Evolutionary conservation across 2,329 filamentous ascomycete species (phyloP).

Genomic region (Gnomoniopsis sp.): DNA sequence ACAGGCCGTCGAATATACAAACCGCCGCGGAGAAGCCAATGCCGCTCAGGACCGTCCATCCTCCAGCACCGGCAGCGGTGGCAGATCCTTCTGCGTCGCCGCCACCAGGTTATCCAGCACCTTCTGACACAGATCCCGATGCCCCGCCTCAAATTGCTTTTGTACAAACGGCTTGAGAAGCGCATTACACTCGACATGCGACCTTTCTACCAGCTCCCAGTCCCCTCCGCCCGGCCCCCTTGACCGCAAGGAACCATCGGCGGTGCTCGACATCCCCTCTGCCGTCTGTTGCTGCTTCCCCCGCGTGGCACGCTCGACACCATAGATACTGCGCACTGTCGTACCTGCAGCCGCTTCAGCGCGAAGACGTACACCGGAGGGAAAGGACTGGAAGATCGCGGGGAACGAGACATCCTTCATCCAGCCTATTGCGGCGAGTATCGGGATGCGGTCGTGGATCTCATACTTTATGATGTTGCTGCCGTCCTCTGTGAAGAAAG

Average conservation of each 20-base stretch:
- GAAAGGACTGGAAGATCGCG: conserved; percentile 40
- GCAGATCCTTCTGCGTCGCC: conserved; percentile 11
- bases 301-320: conserved; percentile 24
- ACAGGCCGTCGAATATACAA: neutral
- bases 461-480: conserved; percentile 21
- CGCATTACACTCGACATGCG: conserved; percentile 29
- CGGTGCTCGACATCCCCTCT: conserved; percentile 18
- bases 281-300: too few relatives aligned
- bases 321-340: conserved; percentile 37
- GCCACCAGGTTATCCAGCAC: conserved; percentile 26
- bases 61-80: neutral
- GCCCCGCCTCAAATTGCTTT: conserved; percentile 26
- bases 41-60: neutral
- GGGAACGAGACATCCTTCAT: conserved; percentile 37
- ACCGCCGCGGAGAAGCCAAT: neutral
- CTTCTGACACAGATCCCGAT: conserved; percentile 30
- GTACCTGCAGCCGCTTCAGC: conserved; percentile 41
- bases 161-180: conserved; percentile 33
- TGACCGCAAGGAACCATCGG: neutral
- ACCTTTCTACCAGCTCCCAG: conserved; percentile 33
- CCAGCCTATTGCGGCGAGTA: conserved; percentile 35
- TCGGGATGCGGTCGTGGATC: conserved; percentile 32
- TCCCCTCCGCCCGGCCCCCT: conserved; percentile 17
- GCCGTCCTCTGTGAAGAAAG: conserved; percentile 19
- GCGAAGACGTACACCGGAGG: conserved; percentile 38